phyloP scores from a whole-genome alignment of 371 early-diverging fungal genomes.

The Lichtheimia ornata region DNA sequence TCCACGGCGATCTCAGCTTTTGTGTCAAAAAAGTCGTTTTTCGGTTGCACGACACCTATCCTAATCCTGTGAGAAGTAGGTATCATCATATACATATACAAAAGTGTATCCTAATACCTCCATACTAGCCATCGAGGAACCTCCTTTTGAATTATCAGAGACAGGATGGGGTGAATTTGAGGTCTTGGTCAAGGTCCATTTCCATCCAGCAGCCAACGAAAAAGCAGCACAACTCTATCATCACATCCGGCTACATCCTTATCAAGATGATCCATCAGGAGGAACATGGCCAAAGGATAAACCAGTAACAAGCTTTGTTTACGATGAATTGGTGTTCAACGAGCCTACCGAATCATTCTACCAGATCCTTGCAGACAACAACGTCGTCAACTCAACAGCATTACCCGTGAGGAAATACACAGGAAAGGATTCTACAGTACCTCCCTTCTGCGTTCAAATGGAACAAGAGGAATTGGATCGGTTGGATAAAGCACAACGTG shows the following conservation, averaged over 20 bases:
- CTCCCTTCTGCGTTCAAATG: constrained; percentile 58
- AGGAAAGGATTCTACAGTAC: constrained; percentile 29
- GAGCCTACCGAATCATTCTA: constrained; percentile 87
- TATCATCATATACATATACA: neutral
- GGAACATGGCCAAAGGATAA: constrained; percentile 75
- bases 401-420: constrained; percentile 39
- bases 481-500: constrained; percentile 58
- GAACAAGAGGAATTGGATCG: constrained; percentile 70
- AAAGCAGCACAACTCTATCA: constrained; percentile 85
- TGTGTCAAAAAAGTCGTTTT: constrained; percentile 90
- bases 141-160: constrained; percentile 93
- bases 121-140: constrained; percentile 66
- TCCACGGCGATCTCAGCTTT: constrained; percentile 82
- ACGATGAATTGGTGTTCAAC: constrained; percentile 88
- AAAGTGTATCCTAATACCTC: neutral
- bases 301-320: constrained; percentile 73
- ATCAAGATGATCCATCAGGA: constrained; percentile 66
- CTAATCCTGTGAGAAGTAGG: constrained; percentile 79
- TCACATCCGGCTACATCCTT: constrained; percentile 80
- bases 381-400: constrained; percentile 33
- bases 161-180: constrained; percentile 99
- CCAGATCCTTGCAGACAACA: constrained; percentile 62
- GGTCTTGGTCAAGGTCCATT: constrained; percentile 88
- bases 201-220: constrained; percentile 75
- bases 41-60: constrained; percentile 96